Base-by-base conservation (phyloP, 106 monocot species). In the Apostasia ramifera region DNA sequence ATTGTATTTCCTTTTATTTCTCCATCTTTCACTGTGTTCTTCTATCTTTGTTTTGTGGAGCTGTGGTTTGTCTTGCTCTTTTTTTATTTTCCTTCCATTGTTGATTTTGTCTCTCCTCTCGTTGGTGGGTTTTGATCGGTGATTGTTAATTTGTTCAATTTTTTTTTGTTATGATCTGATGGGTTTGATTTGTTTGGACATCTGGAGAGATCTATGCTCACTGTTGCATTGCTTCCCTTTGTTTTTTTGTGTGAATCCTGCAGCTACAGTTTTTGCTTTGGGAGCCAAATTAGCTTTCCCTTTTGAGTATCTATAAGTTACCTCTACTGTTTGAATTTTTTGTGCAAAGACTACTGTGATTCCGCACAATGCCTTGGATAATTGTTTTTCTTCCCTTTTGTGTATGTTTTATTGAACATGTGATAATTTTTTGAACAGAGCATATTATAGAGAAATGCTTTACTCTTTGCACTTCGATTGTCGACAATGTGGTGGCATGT, bases 111-210 rank as follows among this genome's bases (percentile, higher is more conserved):
- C 7, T 60, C 10, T 60, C 2, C 41, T 0, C 6, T 44, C 1
- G 44, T 13, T 62, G 62, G 62, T 62, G 43, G 62, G 62, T 44
- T 60, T 62, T 44, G 44, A 13, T 62, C 62, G 62, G 44, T 4
- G 4, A 26, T 59, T 5, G 39, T 39, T 8, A 26, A 15, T 62
- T 62, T 6, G 11, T 37, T 0, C 13, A 44, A 44, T 11, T 62
- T 41, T 44, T 3, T 2, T 11, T 44, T 13, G 37, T 2, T 44
- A 43, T 41, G 44, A 62, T 44, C 44, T 11, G 62, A 41, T 62
- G 9, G 13, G 62, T 2, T 44, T 44, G 62, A 44, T 62, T 62
- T 44, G 62, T 0, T 45, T 62, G n/a, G 12, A 13, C 43, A 1
- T 44, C 8, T 44, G 62, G 9, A 44, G 44, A 62, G 12, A 11